A percentile compares a stretch with the other conserved stretches of the same genome.
Evolutionary conservation across 2,329 filamentous ascomycete genomes (phyloP).

Genomic region (Scorias spongiosa): DNA sequence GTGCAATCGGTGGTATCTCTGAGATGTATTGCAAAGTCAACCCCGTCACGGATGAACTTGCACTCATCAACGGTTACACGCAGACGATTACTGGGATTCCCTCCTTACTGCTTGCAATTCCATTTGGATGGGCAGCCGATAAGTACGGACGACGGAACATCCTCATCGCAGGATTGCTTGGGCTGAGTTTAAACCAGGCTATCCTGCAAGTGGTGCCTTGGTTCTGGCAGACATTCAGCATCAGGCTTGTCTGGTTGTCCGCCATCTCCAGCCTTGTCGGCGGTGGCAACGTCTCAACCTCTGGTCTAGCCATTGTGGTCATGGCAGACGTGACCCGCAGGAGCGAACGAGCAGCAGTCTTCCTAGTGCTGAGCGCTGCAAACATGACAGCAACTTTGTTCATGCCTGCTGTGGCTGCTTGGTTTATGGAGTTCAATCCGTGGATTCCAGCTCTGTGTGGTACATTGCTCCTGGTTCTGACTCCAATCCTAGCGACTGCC

Average conservation of each 20-base stretch:
- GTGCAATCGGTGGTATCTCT: conserved; percentile 18
- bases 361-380: conserved; percentile 17
- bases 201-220: conserved; percentile 21
- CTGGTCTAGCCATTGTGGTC: conserved; percentile 15
- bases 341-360: conserved; percentile 13
- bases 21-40: conserved; percentile 35
- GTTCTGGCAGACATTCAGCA: conserved; percentile 20
- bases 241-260: conserved; percentile 18
- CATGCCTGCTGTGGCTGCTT: conserved; percentile 18
- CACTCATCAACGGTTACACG: conserved; percentile 36
- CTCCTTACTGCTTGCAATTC: conserved; percentile 17
- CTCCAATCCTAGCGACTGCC: conserved; percentile 7
- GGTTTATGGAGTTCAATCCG: conserved; percentile 20
- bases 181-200: conserved; percentile 8
- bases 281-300: conserved; percentile 13
- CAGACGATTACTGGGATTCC: conserved; percentile 33
- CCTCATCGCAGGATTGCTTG: conserved; percentile 13
- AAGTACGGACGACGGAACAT: conserved; percentile 20
- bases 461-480: conserved; percentile 6
- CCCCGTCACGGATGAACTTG: conserved; percentile 36
- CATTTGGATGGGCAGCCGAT: conserved; percentile 22
- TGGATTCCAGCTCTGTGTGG: conserved; percentile 19
- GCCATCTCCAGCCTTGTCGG: conserved; percentile 16
- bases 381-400: conserved; percentile 15
- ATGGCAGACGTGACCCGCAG: conserved; percentile 19